A percentile compares a stretch with the other conserved stretches of the same genome.
These are phyloP conservation scores for Dactylellina sp. DNA, from an alignment of 2,329 filamentous ascomycete species.

Conservation along the genomic window DNA sequence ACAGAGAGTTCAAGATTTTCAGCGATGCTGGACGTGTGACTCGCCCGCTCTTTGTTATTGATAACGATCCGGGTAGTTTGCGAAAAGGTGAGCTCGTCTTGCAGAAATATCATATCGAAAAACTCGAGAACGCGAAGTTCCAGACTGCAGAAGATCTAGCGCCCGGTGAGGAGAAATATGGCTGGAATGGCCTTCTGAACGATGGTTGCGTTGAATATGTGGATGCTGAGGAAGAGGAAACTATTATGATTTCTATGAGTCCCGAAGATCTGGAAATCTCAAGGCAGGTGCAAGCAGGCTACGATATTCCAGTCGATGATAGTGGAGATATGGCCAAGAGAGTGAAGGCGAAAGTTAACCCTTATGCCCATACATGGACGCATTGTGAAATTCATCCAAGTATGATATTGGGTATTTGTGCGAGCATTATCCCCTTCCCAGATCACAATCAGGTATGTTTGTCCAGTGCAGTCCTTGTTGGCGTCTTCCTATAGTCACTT, in stretches of 20 bases:
- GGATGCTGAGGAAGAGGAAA: constrained; percentile 98
- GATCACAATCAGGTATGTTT: constrained; percentile 87
- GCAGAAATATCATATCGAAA: constrained; percentile 82
- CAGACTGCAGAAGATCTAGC: constrained; percentile 67
- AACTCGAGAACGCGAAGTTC: constrained; percentile 75
- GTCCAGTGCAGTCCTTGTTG: background rate
- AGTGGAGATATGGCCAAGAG: constrained; percentile 81
- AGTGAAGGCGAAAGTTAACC: constrained; percentile 87
- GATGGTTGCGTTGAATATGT: constrained; percentile 93
- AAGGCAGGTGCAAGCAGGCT: constrained; percentile 75
- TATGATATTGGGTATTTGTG: constrained; percentile 98
- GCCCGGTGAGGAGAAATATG: constrained; percentile 69
- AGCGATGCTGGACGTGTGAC: constrained; percentile 96
- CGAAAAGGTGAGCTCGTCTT: constrained; percentile 83
- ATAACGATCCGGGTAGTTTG: constrained; percentile 80
- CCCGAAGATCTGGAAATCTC: constrained; percentile 90
- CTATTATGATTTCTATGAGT: constrained; percentile 99
- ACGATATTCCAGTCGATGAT: constrained; percentile 72
- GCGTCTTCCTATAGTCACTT: constrained; percentile 60
- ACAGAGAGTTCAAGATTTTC: constrained; percentile 98
- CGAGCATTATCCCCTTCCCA: constrained; percentile 99
- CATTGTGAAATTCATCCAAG: constrained; percentile 99
- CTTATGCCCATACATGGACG: constrained; percentile 84
- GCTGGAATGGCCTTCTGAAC: constrained; percentile 87
- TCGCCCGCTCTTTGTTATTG: constrained; percentile 91